Base-by-base conservation (phyloP, 495 filamentous ascomycete genomes). In the Corynascus novoguineensis region DNA sequence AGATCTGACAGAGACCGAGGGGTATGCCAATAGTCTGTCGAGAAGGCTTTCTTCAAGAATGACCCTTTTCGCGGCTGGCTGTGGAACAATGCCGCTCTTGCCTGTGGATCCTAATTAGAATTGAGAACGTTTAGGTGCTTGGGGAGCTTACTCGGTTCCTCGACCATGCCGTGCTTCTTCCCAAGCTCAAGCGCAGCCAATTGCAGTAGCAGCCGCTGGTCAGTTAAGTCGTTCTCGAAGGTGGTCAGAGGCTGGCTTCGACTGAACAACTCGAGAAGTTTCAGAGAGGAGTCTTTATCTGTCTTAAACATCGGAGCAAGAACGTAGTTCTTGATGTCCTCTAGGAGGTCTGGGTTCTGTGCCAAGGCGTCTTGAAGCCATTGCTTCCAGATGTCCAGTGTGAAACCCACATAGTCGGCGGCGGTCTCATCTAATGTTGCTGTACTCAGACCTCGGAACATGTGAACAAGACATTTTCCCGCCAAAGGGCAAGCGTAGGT, bases 81-180 rank as follows among this genome's bases (percentile, higher is more conserved):
- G 48, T 62, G 44, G 12, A 48, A 22, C n/a, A 12, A 51, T 55
- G 12, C 21, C 47, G 14, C 24, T 27, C 24, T 24, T 53, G n/a
- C 54, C 66, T 64, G 49, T 44, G 21, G 28, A 28, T 1, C 15
- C 8, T 42, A 27, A 50, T 22, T 42, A 50, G 28, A n/a, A 40
- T 19, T 3, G 7, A 32, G 1, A 25, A 2, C 21, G 8, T 9
- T 9, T 1, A 17, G 10, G n/a, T 1, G 35, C 6, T n/a, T 4
- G 22, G 1, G 19, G 21, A 21, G 71, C 81, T 76, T 75, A 88
- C 88, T 78, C 49, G 85, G 79, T 62, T 92, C 89, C 49, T 84
- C 80, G 7, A 95, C 80, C 22, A 92, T 65, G 0, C 88, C 89
- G 34, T 81, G 71, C 52, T 92, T 89, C 74, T 93, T 95, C 15